Evolutionary conservation across 176 grass and related monocot genomes (phyloP).

Genomic region (Ananas comosus): DNA sequence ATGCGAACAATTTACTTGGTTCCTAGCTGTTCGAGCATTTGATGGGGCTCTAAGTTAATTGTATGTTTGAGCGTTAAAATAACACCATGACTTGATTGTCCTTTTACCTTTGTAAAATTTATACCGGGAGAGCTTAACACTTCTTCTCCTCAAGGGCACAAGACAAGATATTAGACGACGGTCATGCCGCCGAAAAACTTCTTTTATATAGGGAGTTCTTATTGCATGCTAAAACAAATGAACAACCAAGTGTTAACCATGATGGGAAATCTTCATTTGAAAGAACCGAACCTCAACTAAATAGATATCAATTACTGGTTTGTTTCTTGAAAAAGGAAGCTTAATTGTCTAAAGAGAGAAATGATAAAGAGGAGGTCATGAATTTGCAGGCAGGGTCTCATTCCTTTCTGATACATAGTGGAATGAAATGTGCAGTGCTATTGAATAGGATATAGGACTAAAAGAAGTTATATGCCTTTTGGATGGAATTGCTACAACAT

Average conservation of each 20-base stretch:
- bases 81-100: too few species aligned
- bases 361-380: slow-evolving; percentile 20
- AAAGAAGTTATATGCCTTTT: slow-evolving; percentile 7
- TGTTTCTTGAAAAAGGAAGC: slow-evolving; percentile 9
- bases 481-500: too few species aligned
- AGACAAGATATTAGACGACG: slow-evolving; percentile 25
- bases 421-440: neutral
- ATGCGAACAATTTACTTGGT: too few species aligned
- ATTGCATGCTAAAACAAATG: slow-evolving; percentile 10
- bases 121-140: slow-evolving; percentile 12
- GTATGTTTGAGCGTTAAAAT: too few species aligned
- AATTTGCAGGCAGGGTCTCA: slow-evolving; percentile 20
- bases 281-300: slow-evolving; percentile 29
- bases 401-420: slow-evolving; percentile 4
- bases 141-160: slow-evolving; percentile 18
- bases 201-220: slow-evolving; percentile 25
- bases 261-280: slow-evolving; percentile 15
- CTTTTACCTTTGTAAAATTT: too few species aligned
- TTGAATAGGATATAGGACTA: neutral
- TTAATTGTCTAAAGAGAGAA: slow-evolving; percentile 21
- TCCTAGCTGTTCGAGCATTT: too few species aligned
- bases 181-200: slow-evolving; percentile 17
- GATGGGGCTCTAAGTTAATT: too few species aligned
- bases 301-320: slow-evolving; percentile 20
- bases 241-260: slow-evolving; percentile 12